A percentile compares a stretch with the other conserved stretches of the same genome.
Conservation (phyloP, 345 rosid genomes). For the Hibiscus mutabilis region DNA sequence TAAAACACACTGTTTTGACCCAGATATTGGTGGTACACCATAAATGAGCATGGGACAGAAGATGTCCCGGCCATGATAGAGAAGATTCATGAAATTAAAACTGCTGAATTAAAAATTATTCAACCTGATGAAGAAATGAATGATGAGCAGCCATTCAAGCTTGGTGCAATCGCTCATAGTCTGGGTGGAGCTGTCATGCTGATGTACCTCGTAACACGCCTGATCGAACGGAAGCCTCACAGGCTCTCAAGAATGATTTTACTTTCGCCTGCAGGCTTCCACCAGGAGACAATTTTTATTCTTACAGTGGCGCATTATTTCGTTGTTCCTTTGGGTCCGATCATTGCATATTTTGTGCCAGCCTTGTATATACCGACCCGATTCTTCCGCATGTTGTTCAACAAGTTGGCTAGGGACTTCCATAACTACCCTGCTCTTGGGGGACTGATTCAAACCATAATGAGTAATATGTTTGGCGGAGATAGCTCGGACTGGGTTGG, state of each 20-base stretch:
- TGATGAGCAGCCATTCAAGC: constrained; percentile 65
- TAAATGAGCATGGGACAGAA: constrained; percentile 86
- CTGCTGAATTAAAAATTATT: constrained; percentile 57
- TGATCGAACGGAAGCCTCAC: constrained; percentile 65
- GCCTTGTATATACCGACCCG: constrained; percentile 91
- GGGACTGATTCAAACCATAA: constrained; percentile 84
- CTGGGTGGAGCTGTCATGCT: constrained; percentile 92
- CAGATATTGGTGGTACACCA: constrained; percentile 88
- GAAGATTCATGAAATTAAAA: constrained; percentile 90
- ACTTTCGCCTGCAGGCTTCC: constrained; percentile 93
- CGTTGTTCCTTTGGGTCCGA: constrained; percentile 47
- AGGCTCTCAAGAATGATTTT: constrained; percentile 72
- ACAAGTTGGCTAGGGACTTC: constrained; percentile 93
- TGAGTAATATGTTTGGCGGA: constrained; percentile 75
- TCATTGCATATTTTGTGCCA: constrained; percentile 52
- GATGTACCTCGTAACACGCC: constrained; percentile 62
- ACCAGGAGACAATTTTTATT: constrained; percentile 57
- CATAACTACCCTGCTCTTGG: constrained; percentile 94
- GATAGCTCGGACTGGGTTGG: constrained; percentile 99
- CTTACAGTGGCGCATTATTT: constrained; percentile 51
- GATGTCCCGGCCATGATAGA: constrained; percentile 91
- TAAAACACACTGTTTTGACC: not conserved
- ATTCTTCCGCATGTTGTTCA: constrained; percentile 88
- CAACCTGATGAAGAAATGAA: constrained; percentile 61
- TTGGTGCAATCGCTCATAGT: constrained; percentile 83